phyloP scores from a whole-genome alignment of 805 yeast genomes.

The Yarrowia sp. region DNA sequence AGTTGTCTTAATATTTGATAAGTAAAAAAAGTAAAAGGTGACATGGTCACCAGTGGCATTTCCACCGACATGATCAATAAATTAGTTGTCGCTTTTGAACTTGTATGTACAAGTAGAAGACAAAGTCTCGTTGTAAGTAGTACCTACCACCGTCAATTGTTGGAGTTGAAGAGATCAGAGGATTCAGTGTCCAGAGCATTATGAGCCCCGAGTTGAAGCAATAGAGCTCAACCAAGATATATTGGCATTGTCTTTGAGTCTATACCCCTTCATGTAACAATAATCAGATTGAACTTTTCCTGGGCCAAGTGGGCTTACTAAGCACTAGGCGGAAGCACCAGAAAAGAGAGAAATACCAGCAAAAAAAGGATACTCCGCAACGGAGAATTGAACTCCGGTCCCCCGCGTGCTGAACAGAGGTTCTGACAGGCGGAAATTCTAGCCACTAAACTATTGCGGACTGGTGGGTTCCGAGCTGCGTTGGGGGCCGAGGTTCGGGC shows the following conservation, averaged over 20 bases:
- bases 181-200: neutral
- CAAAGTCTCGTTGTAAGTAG: neutral
- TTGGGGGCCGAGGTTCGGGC: neutral
- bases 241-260: too few relatives aligned
- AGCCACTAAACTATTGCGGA: slow-evolving; percentile 51
- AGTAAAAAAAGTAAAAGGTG: too few relatives aligned
- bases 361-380: slow-evolving; percentile 24
- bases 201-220: neutral
- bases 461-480: slow-evolving; percentile 4
- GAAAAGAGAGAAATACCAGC: neutral
- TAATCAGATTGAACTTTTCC: neutral
- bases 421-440: slow-evolving; percentile 52
- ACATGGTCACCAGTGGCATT: too few relatives aligned
- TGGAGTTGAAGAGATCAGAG: too few relatives aligned
- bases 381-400: slow-evolving; percentile 36
- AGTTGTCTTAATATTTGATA: too few relatives aligned
- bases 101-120: too few relatives aligned
- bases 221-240: too few relatives aligned
- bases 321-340: neutral
- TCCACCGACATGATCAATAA: too few relatives aligned
- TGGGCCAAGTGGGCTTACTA: neutral
- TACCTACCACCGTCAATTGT: too few relatives aligned
- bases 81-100: too few relatives aligned
- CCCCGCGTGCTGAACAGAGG: slow-evolving; percentile 32
- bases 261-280: too few relatives aligned